Evolutionary conservation across 352 stramenopile genomes (phyloP).

Genomic region (Globisporangium nunn): DNA sequence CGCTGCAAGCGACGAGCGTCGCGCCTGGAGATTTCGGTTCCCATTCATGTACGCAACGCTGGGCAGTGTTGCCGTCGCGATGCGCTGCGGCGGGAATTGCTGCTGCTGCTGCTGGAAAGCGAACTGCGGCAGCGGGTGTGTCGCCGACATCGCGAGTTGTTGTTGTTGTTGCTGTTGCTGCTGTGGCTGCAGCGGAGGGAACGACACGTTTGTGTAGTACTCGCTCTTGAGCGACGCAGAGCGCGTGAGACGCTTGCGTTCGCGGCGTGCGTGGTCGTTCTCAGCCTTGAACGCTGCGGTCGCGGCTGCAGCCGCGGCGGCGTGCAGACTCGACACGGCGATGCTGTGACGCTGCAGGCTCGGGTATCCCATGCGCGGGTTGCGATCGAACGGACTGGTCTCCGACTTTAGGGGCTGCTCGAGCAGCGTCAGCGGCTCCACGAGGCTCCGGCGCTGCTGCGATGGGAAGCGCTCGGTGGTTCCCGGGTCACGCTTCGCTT

Average conservation of each 20-base stretch:
- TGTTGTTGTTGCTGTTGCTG: constrained; percentile 10
- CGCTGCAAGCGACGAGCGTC: constrained; percentile 42
- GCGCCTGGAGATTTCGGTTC: constrained; percentile 24
- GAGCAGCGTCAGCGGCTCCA: constrained; percentile 12
- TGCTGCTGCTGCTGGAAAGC: constrained; percentile 15
- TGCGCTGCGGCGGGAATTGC: constrained; percentile 19
- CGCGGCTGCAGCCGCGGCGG: constrained; percentile 1
- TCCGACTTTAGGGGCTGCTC: constrained; percentile 11
- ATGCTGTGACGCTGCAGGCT: constrained; percentile 17
- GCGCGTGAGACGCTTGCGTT: constrained; percentile 62
- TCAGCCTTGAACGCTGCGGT: constrained; percentile 8
- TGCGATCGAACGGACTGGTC: not conserved
- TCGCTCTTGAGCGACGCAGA: constrained; percentile 71
- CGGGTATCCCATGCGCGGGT: constrained; percentile 5
- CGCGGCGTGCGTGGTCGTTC: constrained; percentile 35
- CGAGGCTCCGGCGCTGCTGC: constrained; percentile 15
- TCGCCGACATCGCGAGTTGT: constrained; percentile 7
- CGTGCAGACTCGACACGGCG: constrained; percentile 10
- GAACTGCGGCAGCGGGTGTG: constrained; percentile 14
- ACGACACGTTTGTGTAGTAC: constrained; percentile 54
- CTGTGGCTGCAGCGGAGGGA: constrained; percentile 24
- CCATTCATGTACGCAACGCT: constrained; percentile 22
- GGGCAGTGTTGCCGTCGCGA: constrained; percentile 28
- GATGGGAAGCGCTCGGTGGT: constrained; percentile 4
- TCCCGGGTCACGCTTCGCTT: constrained; percentile 2